Evolutionary conservation across 805 yeast genomes (phyloP).

Genomic region (Candida sakaeoensis): DNA sequence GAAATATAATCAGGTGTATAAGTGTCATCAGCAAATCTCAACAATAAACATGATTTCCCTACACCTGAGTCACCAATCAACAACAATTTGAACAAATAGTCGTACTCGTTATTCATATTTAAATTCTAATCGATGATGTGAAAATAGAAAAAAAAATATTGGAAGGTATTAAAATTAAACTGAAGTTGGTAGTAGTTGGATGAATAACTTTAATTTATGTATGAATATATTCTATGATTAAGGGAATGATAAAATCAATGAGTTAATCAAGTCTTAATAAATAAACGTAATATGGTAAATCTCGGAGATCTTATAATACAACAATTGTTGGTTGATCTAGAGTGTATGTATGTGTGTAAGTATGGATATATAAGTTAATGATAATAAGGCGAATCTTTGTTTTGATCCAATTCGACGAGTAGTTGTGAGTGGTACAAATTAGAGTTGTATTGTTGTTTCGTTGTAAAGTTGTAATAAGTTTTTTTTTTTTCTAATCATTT

Average conservation of each 20-base stretch:
- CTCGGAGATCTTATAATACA: no score
- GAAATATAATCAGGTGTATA: constrained; percentile 96
- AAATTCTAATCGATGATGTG: background rate
- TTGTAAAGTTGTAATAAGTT: no score
- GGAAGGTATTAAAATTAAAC: background rate
- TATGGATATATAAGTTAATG: background rate
- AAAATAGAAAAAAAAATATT: background rate
- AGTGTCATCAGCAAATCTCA: constrained; percentile 96
- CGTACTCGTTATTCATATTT: constrained; percentile 89
- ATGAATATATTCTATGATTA: no score
- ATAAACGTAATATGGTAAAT: no score
- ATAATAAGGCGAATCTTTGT: background rate
- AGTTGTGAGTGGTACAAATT: no score
- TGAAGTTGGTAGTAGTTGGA: no score
- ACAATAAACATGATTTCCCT: constrained; percentile 91
- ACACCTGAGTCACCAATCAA: constrained; percentile 98
- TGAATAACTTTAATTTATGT: no score
- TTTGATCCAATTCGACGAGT: background rate
- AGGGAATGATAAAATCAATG: no score
- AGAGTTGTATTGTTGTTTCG: no score
- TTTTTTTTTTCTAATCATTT: no score
- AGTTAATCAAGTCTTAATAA: no score
- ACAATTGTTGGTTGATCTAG: no score
- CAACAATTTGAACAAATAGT: constrained; percentile 88
- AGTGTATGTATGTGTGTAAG: background rate